Evolutionary conservation across 257 asterid species (phyloP), one percentile per base, ranked within the genome.

Genomic region (Ocimum tenuiflorum): DNA sequence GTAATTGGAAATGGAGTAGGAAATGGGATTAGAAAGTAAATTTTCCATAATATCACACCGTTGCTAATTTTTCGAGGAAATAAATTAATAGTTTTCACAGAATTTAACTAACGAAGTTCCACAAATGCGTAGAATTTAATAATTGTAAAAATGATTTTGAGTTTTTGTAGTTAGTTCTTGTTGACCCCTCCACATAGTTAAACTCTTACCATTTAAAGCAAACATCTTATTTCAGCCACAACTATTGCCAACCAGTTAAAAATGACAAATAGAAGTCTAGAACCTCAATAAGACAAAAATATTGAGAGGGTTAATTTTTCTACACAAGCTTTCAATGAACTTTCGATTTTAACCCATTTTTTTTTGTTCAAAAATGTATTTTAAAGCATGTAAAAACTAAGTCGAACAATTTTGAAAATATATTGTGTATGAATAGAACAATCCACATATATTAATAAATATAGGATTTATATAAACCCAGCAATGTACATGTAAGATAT

Each of bases 401-500:
- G n/a, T n/a, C n/a, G n/a, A n/a, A n/a, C n/a, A n/a, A n/a, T n/a
- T n/a, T n/a, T n/a, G 15, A 11, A 46, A 24, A 18, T 7, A n/a
- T n/a, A n/a, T n/a, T n/a, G n/a, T n/a, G n/a, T n/a, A n/a, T n/a
- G n/a, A n/a, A n/a, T n/a, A n/a, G n/a, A n/a, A n/a, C n/a, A n/a
- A n/a, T n/a, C n/a, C n/a, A n/a, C n/a, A n/a, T n/a, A n/a, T n/a
- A n/a, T n/a, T n/a, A n/a, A n/a, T n/a, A n/a, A n/a, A n/a, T n/a
- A n/a, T n/a, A n/a, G n/a, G n/a, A n/a, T n/a, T n/a, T n/a, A n/a
- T n/a, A n/a, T n/a, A n/a, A n/a, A n/a, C n/a, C n/a, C n/a, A n/a
- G n/a, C 1, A n/a, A 17, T 47, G 23, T 19, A 18, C 29, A 19
- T 9, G 71, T 70, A 52, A 52, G 67, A 55, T n/a, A 71, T 76